Evolutionary conservation across 2,329 filamentous ascomycete species (phyloP).

Genomic region (Fusarium sp.): DNA sequence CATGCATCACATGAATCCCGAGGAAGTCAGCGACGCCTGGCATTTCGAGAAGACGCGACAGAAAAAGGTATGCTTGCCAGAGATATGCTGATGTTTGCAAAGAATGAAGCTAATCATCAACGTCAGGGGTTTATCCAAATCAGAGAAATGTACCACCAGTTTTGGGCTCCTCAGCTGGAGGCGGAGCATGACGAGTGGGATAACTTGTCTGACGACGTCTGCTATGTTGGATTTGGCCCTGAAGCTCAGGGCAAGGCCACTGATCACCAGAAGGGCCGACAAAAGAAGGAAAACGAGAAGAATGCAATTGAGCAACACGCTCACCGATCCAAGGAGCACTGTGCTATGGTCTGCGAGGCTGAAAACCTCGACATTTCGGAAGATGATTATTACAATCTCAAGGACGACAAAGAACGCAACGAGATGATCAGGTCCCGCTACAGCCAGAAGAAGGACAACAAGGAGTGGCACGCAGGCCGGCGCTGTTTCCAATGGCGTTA

Average conservation of each 20-base stretch:
- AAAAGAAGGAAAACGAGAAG: conserved; percentile 52
- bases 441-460: conserved; percentile 34
- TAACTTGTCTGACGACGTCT: conserved; percentile 60
- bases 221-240: conserved; percentile 53
- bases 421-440: conserved; percentile 43
- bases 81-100: too few relatives aligned
- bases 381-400: conserved; percentile 45
- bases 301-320: conserved; percentile 55
- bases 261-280: conserved; percentile 45
- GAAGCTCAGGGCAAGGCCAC: conserved; percentile 47
- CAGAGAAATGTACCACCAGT: conserved; percentile 59
- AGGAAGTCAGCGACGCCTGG: conserved; percentile 62
- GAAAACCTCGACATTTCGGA: conserved; percentile 49
- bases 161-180: conserved; percentile 57
- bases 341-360: conserved; percentile 58
- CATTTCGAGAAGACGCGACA: conserved; percentile 61
- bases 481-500: conserved; percentile 59
- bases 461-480: conserved; percentile 44
- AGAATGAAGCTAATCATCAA: conserved; percentile 10
- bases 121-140: conserved; percentile 55
- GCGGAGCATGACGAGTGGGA: conserved; percentile 59
- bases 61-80: conserved; percentile 49
- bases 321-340: conserved; percentile 57
- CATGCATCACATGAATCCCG: conserved; percentile 64
- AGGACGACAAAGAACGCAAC: conserved; percentile 41